Percentiles rank a stretch among this genome's conserved stretches.
Evolutionary conservation across 148 eudicot species (phyloP).

Genomic region (Amaranthus palmeri): DNA sequence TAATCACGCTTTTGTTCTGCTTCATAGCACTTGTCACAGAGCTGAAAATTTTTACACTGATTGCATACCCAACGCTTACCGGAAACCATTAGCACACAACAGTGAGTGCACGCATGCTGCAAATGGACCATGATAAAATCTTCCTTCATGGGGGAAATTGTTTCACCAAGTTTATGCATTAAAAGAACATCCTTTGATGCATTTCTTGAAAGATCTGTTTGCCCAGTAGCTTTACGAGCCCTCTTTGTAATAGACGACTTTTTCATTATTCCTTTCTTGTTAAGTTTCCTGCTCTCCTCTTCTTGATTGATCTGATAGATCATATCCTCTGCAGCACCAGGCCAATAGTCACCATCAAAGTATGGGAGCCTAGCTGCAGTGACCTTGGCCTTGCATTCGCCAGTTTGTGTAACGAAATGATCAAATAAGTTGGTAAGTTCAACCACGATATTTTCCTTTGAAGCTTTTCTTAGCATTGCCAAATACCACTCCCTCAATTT

Average conservation of each 20-base stretch:
- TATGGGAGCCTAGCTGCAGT: constrained; percentile 85
- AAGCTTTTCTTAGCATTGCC: constrained; percentile 72
- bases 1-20: constrained; percentile 71
- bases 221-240: constrained; percentile 67
- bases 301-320: constrained; percentile 47
- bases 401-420: constrained; percentile 57
- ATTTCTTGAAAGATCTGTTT: constrained; percentile 45
- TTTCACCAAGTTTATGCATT: constrained; percentile 72
- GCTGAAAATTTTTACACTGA: constrained; percentile 61
- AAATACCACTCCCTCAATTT: constrained; percentile 83
- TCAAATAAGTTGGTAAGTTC: constrained; percentile 58
- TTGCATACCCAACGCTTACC: constrained; percentile 67
- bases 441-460: constrained; percentile 55
- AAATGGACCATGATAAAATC: constrained; percentile 69
- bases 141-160: constrained; percentile 53
- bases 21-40: constrained; percentile 84
- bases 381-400: constrained; percentile 46
- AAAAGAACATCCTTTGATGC: constrained; percentile 62
- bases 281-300: constrained; percentile 29
- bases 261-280: constrained; percentile 30
- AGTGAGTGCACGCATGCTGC: constrained; percentile 55
- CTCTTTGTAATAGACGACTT: constrained; percentile 42
- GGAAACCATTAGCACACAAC: constrained; percentile 66
- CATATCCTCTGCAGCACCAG: constrained; percentile 55
- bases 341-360: constrained; percentile 90